phyloP scores from a whole-genome alignment of 2,329 filamentous ascomycete species.

The Aspergillus clavatus region DNA sequence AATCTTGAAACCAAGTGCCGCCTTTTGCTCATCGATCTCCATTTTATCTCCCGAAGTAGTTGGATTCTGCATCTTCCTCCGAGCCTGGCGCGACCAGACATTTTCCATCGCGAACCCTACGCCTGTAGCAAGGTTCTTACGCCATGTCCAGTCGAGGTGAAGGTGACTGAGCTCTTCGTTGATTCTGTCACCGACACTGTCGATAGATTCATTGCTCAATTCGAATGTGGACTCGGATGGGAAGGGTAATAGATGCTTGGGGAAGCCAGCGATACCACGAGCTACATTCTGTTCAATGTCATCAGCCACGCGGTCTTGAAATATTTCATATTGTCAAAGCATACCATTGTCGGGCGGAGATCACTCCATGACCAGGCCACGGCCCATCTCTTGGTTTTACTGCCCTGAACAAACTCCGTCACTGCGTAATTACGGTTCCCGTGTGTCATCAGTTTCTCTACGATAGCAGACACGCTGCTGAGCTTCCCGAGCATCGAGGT shows the following conservation, averaged over 20 bases:
- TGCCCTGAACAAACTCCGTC: slow-evolving; percentile 71
- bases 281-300: slow-evolving; percentile 26
- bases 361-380: slow-evolving; percentile 79
- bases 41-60: slow-evolving; percentile 25
- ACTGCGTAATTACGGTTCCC: slow-evolving; percentile 74
- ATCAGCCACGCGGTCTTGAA: slow-evolving; percentile 3
- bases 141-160: slow-evolving; percentile 63
- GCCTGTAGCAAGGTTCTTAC: slow-evolving; percentile 50
- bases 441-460: slow-evolving; percentile 52
- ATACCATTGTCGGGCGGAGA: slow-evolving; percentile 57
- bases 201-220: slow-evolving; percentile 22
- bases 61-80: slow-evolving; percentile 49
- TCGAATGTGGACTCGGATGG: slow-evolving; percentile 49
- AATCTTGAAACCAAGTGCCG: slow-evolving; percentile 57
- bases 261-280: slow-evolving; percentile 41
- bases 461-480: slow-evolving; percentile 61
- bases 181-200: slow-evolving; percentile 34
- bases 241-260: slow-evolving; percentile 50
- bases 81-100: slow-evolving; percentile 73
- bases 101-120: slow-evolving; percentile 60
- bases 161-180: slow-evolving; percentile 51
- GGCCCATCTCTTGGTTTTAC: slow-evolving; percentile 77
- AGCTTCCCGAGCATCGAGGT: slow-evolving; percentile 85
- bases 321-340: slow-evolving; percentile 1
- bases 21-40: slow-evolving; percentile 34